Percentiles rank a stretch among this genome's conserved stretches.
Evolutionary conservation across 2,329 filamentous ascomycete genomes (phyloP).

Genomic region (Thielaviopsis euricoi): DNA sequence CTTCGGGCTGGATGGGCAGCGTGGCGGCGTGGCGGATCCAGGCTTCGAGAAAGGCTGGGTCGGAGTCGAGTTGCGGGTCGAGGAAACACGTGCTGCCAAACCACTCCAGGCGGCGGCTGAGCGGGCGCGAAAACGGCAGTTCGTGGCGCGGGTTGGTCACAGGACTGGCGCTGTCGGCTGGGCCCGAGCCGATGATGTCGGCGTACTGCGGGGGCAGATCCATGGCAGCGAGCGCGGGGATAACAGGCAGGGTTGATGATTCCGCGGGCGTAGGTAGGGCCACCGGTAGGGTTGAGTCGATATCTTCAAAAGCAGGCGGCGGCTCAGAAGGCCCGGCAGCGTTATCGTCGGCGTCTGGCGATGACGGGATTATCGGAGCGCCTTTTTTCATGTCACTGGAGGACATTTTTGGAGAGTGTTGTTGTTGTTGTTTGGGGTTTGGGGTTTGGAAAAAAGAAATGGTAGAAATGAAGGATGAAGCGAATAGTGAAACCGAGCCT

Average conservation of each 20-base stretch:
- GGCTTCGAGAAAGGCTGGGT: conserved; percentile 26
- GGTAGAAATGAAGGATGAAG: no score
- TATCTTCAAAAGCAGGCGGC: conserved; percentile 3
- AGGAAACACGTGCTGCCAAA: conserved; percentile 23
- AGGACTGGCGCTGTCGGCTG: conserved; percentile 13
- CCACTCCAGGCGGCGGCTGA: conserved; percentile 14
- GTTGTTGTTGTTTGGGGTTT: no score
- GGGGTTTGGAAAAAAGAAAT: no score
- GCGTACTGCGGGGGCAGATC: conserved; percentile 31
- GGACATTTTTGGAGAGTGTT: neutral
- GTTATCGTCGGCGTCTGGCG: neutral
- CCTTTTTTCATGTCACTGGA: neutral
- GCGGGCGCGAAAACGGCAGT: conserved; percentile 13
- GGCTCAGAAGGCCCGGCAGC: neutral
- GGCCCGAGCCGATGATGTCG: conserved; percentile 18
- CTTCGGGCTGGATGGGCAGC: conserved; percentile 34
- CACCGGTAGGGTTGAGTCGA: neutral
- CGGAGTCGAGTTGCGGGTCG: conserved; percentile 27
- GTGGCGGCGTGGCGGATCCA: conserved; percentile 28
- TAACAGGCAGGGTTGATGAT: no score
- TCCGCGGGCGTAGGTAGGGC: no score
- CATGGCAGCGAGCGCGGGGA: no score
- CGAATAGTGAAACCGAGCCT: no score
- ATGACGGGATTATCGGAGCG: neutral
- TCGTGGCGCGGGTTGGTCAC: conserved; percentile 15